Conservation (phyloP, 345 rosid species). For the Linum usitatissimum region DNA sequence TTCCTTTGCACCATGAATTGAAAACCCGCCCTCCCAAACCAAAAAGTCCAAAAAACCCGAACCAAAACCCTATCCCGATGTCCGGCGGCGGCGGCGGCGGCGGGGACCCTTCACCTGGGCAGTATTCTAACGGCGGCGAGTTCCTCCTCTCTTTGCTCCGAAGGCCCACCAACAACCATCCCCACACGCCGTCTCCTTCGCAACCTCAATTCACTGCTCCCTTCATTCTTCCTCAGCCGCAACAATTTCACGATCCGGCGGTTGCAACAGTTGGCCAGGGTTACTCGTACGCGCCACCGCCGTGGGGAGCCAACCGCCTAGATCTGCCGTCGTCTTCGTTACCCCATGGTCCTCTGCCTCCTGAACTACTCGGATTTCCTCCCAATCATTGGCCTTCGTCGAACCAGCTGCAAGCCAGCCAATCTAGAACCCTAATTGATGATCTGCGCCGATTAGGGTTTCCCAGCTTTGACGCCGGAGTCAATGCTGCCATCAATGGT, state of each 20-base stretch:
- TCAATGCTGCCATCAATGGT: conserved; percentile 24
- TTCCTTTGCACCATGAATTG: too few species aligned
- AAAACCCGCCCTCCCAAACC: background rate
- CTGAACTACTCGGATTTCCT: conserved; percentile 40
- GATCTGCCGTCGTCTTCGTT: conserved; percentile 30
- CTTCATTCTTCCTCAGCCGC: conserved; percentile 16
- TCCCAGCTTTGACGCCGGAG: conserved; percentile 11
- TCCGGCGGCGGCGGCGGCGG: conserved; percentile 46
- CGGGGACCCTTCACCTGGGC: conserved; percentile 26
- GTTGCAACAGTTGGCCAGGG: conserved; percentile 73
- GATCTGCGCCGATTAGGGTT: conserved; percentile 49
- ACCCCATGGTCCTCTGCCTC: conserved; percentile 28
- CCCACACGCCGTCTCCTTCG: conserved; percentile 15
- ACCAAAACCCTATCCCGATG: conserved; percentile 25
- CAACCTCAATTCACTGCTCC: conserved; percentile 6
- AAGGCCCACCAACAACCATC: conserved; percentile 26
- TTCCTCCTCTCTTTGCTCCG: conserved; percentile 72
- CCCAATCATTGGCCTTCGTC: conserved; percentile 28
- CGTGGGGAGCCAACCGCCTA: conserved; percentile 30
- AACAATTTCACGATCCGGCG: conserved; percentile 52
- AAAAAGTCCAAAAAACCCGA: background rate
- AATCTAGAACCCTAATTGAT: conserved; percentile 18
- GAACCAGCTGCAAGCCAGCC: conserved; percentile 22
- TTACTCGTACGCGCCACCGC: conserved; percentile 21
- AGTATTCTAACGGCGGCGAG: conserved; percentile 46